phyloP scores from a whole-genome alignment of 495 filamentous ascomycete species.

The Penicillium bialowiezense region DNA sequence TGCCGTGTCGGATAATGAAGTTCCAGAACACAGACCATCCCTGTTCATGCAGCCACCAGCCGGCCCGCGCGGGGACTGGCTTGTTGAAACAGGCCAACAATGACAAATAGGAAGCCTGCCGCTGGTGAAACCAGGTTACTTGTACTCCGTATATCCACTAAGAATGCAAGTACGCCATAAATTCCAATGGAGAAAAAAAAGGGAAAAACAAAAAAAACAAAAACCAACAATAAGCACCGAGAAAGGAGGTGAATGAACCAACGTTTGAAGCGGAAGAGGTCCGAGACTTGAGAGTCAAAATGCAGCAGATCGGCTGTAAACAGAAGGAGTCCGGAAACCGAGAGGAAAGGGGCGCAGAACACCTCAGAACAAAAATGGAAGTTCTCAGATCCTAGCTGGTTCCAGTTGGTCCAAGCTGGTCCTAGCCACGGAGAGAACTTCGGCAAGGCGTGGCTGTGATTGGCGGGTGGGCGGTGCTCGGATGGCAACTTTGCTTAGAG shows the following conservation, averaged over 20 bases:
- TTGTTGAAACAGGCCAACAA: background rate
- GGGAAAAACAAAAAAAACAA: no score
- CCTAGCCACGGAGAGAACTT: slow-evolving; percentile 21
- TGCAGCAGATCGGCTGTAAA: background rate
- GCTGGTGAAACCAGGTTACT: no score
- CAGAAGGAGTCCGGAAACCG: background rate
- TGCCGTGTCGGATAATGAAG: no score
- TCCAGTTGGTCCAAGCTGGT: no score
- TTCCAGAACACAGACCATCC: background rate
- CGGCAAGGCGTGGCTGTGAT: slow-evolving; percentile 39
- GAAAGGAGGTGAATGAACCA: background rate
- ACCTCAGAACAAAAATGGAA: background rate
- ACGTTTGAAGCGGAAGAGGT: background rate
- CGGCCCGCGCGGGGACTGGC: background rate
- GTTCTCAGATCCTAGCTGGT: background rate
- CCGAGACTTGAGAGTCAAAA: no score
- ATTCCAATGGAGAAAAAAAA: no score
- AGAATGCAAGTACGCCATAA: no score
- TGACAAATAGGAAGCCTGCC: no score
- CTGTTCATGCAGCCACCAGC: slow-evolving; percentile 10
- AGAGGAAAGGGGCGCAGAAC: background rate
- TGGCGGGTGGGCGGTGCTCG: slow-evolving; percentile 26
- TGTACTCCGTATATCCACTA: no score
- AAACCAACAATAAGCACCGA: no score
- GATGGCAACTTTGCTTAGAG: slow-evolving; percentile 37